Evolutionary conservation across 192 early-diverging fungal species (phyloP).

Genomic region (Phlyctochytrium bullatum): DNA sequence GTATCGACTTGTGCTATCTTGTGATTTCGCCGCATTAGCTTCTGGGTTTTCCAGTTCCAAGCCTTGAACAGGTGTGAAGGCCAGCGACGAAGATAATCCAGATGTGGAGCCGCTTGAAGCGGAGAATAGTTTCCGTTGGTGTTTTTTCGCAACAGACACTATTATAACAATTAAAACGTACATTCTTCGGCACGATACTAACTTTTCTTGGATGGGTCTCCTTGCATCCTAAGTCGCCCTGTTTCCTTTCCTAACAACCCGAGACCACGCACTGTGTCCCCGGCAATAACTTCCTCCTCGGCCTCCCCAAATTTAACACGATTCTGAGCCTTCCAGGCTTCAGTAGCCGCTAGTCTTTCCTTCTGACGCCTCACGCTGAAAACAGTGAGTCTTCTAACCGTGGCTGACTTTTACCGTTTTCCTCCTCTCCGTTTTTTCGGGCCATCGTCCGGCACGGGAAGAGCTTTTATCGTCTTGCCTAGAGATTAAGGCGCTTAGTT

Average conservation of each 20-base stretch:
- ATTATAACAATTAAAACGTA: not conserved
- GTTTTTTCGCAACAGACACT: slow-evolving; percentile 32
- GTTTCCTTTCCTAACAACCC: slow-evolving; percentile 79
- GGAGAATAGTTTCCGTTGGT: slow-evolving; percentile 13
- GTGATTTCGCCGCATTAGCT: slow-evolving; percentile 18
- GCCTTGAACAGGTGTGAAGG: slow-evolving; percentile 94
- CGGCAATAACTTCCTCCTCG: slow-evolving; percentile 87
- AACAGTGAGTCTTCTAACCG: not conserved
- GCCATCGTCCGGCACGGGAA: slow-evolving; percentile 90
- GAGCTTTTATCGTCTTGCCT: slow-evolving; percentile 75
- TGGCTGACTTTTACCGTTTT: slow-evolving; percentile 47
- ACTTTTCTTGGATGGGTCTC: slow-evolving; percentile 71
- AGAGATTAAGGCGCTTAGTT: no score
- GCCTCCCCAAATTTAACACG: slow-evolving; percentile 87
- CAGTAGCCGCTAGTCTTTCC: slow-evolving; percentile 79
- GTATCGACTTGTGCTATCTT: not conserved
- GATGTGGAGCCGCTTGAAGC: slow-evolving; percentile 49
- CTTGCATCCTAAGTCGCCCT: slow-evolving; percentile 75
- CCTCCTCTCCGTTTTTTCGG: slow-evolving; percentile 89
- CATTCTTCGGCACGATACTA: slow-evolving; percentile 34
- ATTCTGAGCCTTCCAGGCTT: slow-evolving; percentile 87
- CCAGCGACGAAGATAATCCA: slow-evolving; percentile 82
- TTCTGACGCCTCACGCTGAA: slow-evolving; percentile 73
- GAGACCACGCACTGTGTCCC: slow-evolving; percentile 74
- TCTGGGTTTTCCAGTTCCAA: slow-evolving; percentile 91